Base-by-base conservation (phyloP, 352 stramenopile genomes). In the Hyaloperonospora arabidopsidis region DNA sequence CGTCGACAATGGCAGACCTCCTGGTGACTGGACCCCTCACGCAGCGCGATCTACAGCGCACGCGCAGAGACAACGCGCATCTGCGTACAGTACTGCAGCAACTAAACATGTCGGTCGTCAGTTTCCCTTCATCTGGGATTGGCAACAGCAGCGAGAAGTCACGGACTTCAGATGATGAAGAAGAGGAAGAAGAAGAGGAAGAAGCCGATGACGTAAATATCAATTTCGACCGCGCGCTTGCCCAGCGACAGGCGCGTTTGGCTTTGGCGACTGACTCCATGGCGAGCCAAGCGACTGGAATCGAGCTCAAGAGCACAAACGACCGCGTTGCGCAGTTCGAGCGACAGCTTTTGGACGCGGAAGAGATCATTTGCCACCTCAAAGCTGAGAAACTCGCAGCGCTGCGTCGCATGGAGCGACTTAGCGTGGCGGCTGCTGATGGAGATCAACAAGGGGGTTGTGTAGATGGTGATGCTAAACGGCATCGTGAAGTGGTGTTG, bases 331-430 rank as follows among this genome's bases (percentile, higher is more conserved):
- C 47, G 5, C 45, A 50, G 47, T 65, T 91, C 14, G 72, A 86
- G 48, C 45, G 56, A 19, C 70, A 79, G 53, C 63, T 88, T 18
- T 59, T 91, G 49, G 68, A 84, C 46, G 72, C 75, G 6, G 80
- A 91, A 44, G 78, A 91, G 54, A 74, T 72, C 3, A 87, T 89
- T 38, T 82, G 74, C 57, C 80, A 91, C 62, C 63, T 91, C 10
- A 75, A 81, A 49, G 76, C 78, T 0, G 80, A 91, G 71, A 87
- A 86, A 25, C 56, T 79, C 10, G 68, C 74, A 12, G 71, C 79
- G 6, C 56, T 74, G 54, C 65, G 78, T 15, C 56, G 79, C 18
- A 67, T 84, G 13, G 78, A 91, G 65, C 68, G 63, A n/a, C 63
- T 89, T 17, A 68, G 63, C 19, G 19, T 49, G 18, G 15, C 47